Conservation (phyloP, 164 flowering plant species). For the Chloranthus sessilifolius region DNA sequence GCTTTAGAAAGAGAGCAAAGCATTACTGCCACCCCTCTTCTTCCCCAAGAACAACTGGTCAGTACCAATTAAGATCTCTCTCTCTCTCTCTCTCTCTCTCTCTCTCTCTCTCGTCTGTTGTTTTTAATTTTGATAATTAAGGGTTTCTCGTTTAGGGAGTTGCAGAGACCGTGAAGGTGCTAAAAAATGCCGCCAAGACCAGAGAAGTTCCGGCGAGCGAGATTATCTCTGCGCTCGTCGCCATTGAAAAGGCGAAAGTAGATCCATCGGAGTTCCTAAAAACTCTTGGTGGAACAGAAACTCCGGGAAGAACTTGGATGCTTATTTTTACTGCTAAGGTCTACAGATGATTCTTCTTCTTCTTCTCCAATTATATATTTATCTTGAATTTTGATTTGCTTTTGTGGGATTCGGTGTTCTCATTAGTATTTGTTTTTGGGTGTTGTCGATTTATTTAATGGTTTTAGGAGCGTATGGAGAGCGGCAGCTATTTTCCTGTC, state of each 20-base stretch:
- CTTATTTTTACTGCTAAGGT: constrained; percentile 88
- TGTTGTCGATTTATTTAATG: no score
- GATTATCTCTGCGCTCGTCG: constrained; percentile 58
- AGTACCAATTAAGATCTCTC: constrained; percentile 3
- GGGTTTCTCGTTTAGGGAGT: constrained; percentile 40
- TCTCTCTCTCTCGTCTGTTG: neutral
- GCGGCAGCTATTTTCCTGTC: constrained; percentile 80
- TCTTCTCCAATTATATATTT: neutral
- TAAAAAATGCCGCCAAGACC: constrained; percentile 81
- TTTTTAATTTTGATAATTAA: neutral
- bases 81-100: neutral
- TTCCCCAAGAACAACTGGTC: constrained; percentile 20
- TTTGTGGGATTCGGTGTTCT: no score
- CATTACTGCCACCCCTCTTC: constrained; percentile 10
- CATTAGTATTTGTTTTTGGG: neutral
- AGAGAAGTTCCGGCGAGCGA: constrained; percentile 56
- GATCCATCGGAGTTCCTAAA: constrained; percentile 62
- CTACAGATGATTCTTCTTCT: neutral
- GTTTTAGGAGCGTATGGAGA: constrained; percentile 43
- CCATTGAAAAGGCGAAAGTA: constrained; percentile 72
- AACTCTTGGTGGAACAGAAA: constrained; percentile 76
- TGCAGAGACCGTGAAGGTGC: constrained; percentile 62
- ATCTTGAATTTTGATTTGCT: neutral
- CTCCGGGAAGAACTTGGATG: constrained; percentile 99
- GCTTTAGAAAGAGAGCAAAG: constrained; percentile 28